Conservation (phyloP, 2,329 filamentous ascomycete species). For the Botrytis aclada region DNA sequence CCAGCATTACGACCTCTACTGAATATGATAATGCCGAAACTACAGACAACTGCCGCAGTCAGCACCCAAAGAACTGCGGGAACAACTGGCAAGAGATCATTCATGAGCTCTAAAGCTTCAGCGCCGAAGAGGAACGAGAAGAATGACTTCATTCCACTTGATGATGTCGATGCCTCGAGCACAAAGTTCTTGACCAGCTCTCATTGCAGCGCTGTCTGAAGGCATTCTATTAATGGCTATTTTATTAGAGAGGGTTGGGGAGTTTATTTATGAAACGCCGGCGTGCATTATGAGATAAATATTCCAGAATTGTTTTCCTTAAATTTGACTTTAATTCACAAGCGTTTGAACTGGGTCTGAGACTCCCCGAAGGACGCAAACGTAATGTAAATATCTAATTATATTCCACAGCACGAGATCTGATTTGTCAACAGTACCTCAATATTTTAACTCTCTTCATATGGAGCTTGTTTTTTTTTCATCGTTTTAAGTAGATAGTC, state of each 20-base stretch:
- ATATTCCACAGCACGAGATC: not conserved
- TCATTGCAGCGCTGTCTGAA: slow-evolving; percentile 1
- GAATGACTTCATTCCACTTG: not conserved
- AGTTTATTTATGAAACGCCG: not conserved
- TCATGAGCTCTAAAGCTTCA: not conserved
- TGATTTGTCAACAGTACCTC: not conserved
- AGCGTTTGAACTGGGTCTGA: not conserved
- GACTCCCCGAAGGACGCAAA: not conserved
- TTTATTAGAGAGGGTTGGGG: not conserved
- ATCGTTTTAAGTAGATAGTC: not conserved
- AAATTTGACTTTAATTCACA: not conserved
- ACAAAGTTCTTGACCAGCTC: not conserved
- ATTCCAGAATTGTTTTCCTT: not conserved
- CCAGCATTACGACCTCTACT: not conserved
- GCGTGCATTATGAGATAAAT: not conserved
- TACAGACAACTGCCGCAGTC: not conserved
- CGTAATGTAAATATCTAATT: not conserved
- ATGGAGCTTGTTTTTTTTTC: not conserved
- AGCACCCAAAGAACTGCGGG: not conserved
- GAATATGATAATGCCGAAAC: not conserved
- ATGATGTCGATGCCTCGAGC: not conserved
- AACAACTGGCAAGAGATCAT: not conserved
- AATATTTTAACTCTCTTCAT: not conserved
- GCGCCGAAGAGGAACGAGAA: not conserved
- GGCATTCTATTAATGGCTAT: not conserved